Evolutionary conservation across 83 land plant species (phyloP).

Genomic region (Diphasiastrum complanatum): DNA sequence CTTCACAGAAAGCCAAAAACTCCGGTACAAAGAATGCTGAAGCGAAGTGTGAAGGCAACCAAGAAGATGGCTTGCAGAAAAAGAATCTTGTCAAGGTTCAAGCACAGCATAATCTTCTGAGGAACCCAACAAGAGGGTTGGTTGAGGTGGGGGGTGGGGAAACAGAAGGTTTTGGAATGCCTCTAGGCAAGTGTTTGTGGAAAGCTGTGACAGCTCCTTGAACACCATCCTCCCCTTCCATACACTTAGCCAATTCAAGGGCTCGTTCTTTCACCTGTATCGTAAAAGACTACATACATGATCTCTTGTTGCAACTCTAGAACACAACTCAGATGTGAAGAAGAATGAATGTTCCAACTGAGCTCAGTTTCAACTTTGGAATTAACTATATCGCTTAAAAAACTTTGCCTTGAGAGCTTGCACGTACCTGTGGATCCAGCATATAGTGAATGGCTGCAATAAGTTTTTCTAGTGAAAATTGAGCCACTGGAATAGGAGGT

Average conservation of each 20-base stretch:
- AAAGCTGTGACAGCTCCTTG: constrained; percentile 13
- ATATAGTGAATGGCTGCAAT: constrained; percentile 33
- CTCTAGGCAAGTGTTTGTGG: constrained; percentile 10
- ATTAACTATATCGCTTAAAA: not conserved
- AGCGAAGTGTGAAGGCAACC: too few relatives aligned
- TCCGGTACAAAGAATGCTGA: too few relatives aligned
- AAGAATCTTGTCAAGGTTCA: too few relatives aligned
- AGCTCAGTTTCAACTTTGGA: not conserved
- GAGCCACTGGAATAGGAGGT: constrained; percentile 31
- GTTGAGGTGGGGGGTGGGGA: too few relatives aligned
- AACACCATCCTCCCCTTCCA: constrained; percentile 17
- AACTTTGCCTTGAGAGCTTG: not conserved
- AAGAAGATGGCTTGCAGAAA: too few relatives aligned
- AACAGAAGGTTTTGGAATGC: too few relatives aligned
- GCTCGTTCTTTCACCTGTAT: constrained; percentile 15
- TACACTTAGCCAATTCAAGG: constrained; percentile 5
- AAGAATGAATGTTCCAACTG: not conserved
- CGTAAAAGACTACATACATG: not conserved
- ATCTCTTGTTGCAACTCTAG: not conserved
- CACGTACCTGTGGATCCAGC: constrained; percentile 34
- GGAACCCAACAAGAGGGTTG: too few relatives aligned
- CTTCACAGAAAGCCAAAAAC: too few relatives aligned
- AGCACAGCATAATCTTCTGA: too few relatives aligned
- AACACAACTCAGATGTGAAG: not conserved
- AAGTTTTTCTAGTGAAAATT: constrained; percentile 35